Evolutionary conservation across 2,329 filamentous ascomycete species (phyloP), one percentile per base, ranked within the genome.

Genomic region (Blastomyces parvus): DNA sequence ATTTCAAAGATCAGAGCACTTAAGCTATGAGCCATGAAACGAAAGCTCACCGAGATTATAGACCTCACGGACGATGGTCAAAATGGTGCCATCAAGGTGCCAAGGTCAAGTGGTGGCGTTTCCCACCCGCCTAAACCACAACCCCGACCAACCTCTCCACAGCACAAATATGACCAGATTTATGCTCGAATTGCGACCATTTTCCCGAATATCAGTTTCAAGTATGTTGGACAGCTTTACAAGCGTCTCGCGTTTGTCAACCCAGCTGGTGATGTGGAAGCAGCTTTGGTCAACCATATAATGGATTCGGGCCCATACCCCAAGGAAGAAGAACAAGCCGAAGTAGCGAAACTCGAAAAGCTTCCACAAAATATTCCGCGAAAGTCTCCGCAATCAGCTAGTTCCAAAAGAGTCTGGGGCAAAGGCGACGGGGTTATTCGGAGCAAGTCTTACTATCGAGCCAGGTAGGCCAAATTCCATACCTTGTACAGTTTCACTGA

Each of bases 151-250:
- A 19, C 40, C 11, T 22, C 42, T 60, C 8, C 33, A 19, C 17
- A 22, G 52, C 25, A 19, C n/a, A 48, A 19, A 40, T 25, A 62
- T 19, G 50, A 53, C 25, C 8, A 17, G 17, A 2, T 44, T 8
- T 46, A 64, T 46, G 30, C 63, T 9, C 69, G 71, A n/a, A 68
- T 82, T 22, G 46, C 78, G 4, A 69, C 71, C 13, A 67, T 82
- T 9, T 82, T 83, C 62, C 81, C 81, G 9, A 79, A 78, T 59
- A 79, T 82, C 50, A 76, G 76, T 62, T 74, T 70, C 27, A 69
- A 75, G 13, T 75, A 79, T 67, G 74, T 82, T 27, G 67, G 66
- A 13, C 67, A 70, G 19, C 67, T 80, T n/a, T 79, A 76, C 64
- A 65, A 72, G 27, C 67, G 56, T 19, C 63, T 65, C 44, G 60